Evolutionary conservation across 305 asterid genomes (phyloP), one percentile per base, ranked within the genome.

Genomic region (Rubia tinctorum): DNA sequence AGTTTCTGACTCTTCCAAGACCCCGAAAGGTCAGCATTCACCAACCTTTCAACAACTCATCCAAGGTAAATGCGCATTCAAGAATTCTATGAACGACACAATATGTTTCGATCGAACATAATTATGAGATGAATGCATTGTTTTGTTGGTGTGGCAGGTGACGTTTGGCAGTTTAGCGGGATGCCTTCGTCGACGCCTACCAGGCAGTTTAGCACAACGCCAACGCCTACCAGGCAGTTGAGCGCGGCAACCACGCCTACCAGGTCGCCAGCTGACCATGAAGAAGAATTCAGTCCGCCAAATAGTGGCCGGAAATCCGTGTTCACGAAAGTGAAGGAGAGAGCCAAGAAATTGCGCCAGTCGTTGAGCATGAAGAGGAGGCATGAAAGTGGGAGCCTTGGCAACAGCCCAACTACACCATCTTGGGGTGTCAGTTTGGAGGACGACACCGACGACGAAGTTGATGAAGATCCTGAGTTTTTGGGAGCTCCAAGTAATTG

Each of bases 401-500:
- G 80, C 3, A 84, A 68, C 55, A 73, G 47, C 68, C 53, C 25
- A 37, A 73, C 82, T 44, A 74, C 82, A 37, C 91, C 88, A 25
- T 14, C 91, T 14, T 85, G 80, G 91, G 87, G 87, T 12, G 83
- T 73, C 73, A 73, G 76, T 68, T 69, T 80, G 78, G 87, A 81
- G 5, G 91, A 84, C 9, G 68, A 73, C 0, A 76, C 66, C 8
- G 81, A 80, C 13, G 82, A 79, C 14, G 81, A 77, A 11, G 83
- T 76, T 14, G 86, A 78, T 11, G 88, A 78, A 14, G 94, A 91
- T 80, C 97, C 99, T 27, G 99, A 95, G 71, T 95, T 88, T 78
- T 88, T 88, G 56, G 99, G 99, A 49, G 99, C 98, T 65, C 99
- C 99, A 82, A 95, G 99, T 95, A 89, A 82, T 18, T 53, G 7